Conservation (phyloP, 2,329 filamentous ascomycete species). For the Huntiella moniliformis region DNA sequence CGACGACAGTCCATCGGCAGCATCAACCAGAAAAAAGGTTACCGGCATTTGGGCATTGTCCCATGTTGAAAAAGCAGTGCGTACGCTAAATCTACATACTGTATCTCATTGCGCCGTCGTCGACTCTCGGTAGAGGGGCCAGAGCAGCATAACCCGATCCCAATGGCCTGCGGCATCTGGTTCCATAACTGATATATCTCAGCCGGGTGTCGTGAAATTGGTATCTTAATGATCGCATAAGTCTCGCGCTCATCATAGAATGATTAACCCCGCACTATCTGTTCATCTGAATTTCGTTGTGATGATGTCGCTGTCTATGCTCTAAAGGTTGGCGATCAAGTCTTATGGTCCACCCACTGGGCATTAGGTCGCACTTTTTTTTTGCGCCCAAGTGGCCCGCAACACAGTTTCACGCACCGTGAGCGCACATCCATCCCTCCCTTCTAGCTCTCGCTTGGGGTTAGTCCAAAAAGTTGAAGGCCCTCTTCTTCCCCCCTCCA, state of each 20-base stretch:
- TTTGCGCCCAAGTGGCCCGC: slow-evolving; percentile 12
- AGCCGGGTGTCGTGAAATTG: too few relatives aligned
- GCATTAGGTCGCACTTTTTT: slow-evolving; percentile 11
- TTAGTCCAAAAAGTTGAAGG: too few relatives aligned
- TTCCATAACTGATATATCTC: too few relatives aligned
- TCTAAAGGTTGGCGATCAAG: not conserved
- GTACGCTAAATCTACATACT: not conserved
- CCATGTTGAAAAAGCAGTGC: not conserved
- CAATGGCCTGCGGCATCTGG: too few relatives aligned
- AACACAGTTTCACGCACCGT: slow-evolving; percentile 11
- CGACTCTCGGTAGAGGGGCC: too few relatives aligned
- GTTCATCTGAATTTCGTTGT: not conserved
- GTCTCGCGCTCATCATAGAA: not conserved
- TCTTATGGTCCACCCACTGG: not conserved
- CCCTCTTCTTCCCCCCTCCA: not conserved
- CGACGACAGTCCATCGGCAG: too few relatives aligned
- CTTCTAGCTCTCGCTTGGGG: not conserved
- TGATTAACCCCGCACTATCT: not conserved
- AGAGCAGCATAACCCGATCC: too few relatives aligned
- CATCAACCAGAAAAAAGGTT: too few relatives aligned
- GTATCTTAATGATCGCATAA: not conserved
- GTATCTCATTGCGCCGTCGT: not conserved
- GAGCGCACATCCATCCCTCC: slow-evolving; percentile 3
- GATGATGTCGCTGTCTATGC: not conserved
- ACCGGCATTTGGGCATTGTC: too few relatives aligned